Percentiles rank a stretch among this genome's conserved stretches.
Conservation (phyloP, 306 rosid species). For the Cicer bijugum region DNA sequence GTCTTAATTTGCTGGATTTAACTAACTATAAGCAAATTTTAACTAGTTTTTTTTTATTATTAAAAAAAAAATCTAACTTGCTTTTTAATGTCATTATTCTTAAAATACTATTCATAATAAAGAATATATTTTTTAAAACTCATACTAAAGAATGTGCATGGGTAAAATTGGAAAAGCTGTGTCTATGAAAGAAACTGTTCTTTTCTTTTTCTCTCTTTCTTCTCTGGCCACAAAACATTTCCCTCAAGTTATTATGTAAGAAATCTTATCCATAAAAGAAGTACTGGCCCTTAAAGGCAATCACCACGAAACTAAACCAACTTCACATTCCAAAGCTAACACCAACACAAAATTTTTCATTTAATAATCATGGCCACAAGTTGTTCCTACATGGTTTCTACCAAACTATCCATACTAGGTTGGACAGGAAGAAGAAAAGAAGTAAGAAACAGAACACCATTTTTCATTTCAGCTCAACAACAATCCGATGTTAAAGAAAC, state of each 20-base stretch:
- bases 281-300: slow-evolving; percentile 20
- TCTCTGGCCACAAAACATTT: slow-evolving; percentile 47
- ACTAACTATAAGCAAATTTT: too few relatives aligned
- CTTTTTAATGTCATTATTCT: too few relatives aligned
- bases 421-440: slow-evolving; percentile 55
- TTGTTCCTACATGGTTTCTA: slow-evolving; percentile 63
- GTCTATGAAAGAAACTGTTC: slow-evolving; percentile 24
- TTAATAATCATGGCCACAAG: slow-evolving; percentile 65
- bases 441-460: slow-evolving; percentile 41
- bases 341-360: slow-evolving; percentile 5
- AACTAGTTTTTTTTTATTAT: too few relatives aligned
- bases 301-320: slow-evolving; percentile 31
- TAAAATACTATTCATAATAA: too few relatives aligned
- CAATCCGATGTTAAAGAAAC: slow-evolving; percentile 56
- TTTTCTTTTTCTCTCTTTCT: slow-evolving; percentile 9
- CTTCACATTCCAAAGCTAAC: slow-evolving; percentile 20
- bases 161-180: slow-evolving; percentile 37
- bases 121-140: neutral
- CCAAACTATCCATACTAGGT: slow-evolving; percentile 61
- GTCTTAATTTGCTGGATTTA: too few relatives aligned
- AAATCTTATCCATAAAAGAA: slow-evolving; percentile 62
- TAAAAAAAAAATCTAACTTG: too few relatives aligned
- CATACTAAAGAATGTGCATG: neutral
- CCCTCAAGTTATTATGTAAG: slow-evolving; percentile 32
- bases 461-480: slow-evolving; percentile 62